These are phyloP conservation scores for Atkinsonella hypoxylon DNA, from an alignment of 2,329 filamentous ascomycete species.

Conservation along the genomic window DNA sequence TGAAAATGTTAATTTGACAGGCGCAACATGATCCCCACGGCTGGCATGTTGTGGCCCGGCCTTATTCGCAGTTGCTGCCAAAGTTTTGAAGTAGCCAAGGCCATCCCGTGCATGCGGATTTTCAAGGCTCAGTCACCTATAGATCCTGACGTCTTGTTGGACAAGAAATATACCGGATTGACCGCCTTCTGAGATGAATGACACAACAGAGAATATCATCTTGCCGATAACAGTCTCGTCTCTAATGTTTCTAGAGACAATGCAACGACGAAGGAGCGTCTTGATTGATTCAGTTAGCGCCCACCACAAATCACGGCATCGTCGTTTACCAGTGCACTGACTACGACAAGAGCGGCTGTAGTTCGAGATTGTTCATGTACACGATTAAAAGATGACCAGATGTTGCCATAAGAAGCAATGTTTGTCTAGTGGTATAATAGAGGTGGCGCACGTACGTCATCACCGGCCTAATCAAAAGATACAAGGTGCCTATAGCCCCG, in stretches of 20 bases:
- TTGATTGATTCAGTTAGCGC: neutral
- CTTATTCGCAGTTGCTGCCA: neutral
- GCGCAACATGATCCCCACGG: neutral
- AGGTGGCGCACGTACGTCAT: too few relatives aligned
- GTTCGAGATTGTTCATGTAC: neutral
- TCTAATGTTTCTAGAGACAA: neutral
- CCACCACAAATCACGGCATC: neutral
- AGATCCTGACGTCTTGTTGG: neutral
- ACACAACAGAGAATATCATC: neutral
- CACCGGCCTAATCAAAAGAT: too few relatives aligned
- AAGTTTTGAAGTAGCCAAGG: neutral
- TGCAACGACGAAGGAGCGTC: neutral
- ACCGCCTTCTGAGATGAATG: neutral
- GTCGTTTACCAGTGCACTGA: neutral
- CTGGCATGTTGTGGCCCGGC: slow-evolving; percentile 1
- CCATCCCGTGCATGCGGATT: neutral
- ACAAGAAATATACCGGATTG: neutral
- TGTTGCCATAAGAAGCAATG: neutral
- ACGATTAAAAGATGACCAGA: neutral
- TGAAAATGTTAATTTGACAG: neutral
- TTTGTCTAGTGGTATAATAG: too few relatives aligned
- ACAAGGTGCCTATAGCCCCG: too few relatives aligned
- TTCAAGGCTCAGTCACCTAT: neutral
- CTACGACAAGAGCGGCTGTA: neutral
- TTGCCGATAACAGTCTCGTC: neutral